Evolutionary conservation across 1,284 basidiomycete genomes (phyloP).

Genomic region (Cutaneotrichosporon cutaneum): DNA sequence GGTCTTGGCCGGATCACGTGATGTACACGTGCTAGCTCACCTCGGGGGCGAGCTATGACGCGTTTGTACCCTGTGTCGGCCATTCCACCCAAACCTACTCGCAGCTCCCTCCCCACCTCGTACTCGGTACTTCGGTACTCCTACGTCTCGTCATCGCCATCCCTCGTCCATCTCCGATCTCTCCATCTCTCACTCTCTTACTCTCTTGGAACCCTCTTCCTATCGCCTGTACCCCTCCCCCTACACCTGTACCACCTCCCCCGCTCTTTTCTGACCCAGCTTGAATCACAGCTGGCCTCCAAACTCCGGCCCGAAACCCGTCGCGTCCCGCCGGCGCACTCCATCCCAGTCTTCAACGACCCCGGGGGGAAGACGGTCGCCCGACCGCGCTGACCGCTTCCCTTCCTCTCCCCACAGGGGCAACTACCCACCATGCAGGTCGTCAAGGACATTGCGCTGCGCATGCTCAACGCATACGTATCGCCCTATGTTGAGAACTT

Average conservation of each 20-base stretch:
- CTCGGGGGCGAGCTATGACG: constrained; percentile 2
- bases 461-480: constrained; percentile 83
- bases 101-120: too few species aligned
- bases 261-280: background rate
- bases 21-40: background rate
- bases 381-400: constrained; percentile 12
- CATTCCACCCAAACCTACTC: too few species aligned
- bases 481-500: constrained; percentile 96
- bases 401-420: constrained; percentile 12
- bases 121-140: background rate
- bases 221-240: background rate
- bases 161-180: background rate
- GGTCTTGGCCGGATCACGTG: constrained; percentile 12
- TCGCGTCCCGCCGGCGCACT: background rate
- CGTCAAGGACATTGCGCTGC: constrained; percentile 44
- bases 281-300: background rate
- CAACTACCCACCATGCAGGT: constrained; percentile 39
- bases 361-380: constrained; percentile 12
- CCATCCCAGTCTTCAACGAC: background rate
- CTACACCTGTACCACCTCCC: background rate
- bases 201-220: background rate
- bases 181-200: background rate
- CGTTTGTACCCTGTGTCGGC: too few species aligned
- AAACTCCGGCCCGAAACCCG: background rate
- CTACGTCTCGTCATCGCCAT: background rate